Evolutionary conservation across 495 filamentous ascomycete genomes (phyloP).

Genomic region (Glarea lozoyensis): DNA sequence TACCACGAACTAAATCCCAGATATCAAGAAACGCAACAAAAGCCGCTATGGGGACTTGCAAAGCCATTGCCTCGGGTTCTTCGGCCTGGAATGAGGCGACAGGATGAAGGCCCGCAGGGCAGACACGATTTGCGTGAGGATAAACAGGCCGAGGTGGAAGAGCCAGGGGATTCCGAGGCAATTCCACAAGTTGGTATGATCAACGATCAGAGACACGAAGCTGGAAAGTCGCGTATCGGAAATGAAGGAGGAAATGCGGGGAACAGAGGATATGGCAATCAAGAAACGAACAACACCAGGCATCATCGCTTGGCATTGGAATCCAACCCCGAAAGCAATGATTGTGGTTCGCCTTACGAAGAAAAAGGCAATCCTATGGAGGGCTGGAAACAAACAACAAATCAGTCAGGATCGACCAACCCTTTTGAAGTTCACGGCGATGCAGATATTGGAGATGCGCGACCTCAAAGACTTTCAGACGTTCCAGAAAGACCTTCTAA

Average conservation of each 20-base stretch:
- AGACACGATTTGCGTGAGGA: slow-evolving; percentile 28
- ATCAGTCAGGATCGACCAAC: slow-evolving; percentile 7
- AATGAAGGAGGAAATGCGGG: background rate
- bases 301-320: background rate
- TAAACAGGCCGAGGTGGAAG: slow-evolving; percentile 1
- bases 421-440: background rate
- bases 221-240: background rate
- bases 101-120: background rate
- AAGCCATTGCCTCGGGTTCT: slow-evolving; percentile 41
- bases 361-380: slow-evolving; percentile 11
- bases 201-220: slow-evolving; percentile 12
- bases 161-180: slow-evolving; percentile 3
- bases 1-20: slow-evolving; percentile 38
- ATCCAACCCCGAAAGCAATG: too few relatives aligned
- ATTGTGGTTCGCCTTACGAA: slow-evolving; percentile 3
- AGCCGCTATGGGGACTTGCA: slow-evolving; percentile 39
- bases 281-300: background rate
- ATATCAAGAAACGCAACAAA: slow-evolving; percentile 32
- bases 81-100: slow-evolving; percentile 32
- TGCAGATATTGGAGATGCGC: background rate
- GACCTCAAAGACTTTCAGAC: background rate
- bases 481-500: background rate
- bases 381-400: slow-evolving; percentile 6
- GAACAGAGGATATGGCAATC: slow-evolving; percentile 3
- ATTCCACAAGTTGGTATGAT: slow-evolving; percentile 21